A percentile compares a stretch with the other conserved stretches of the same genome.
These are phyloP conservation scores for Cardamine resedifolia DNA, from an alignment of 345 rosid species.

Conservation along the genomic window DNA sequence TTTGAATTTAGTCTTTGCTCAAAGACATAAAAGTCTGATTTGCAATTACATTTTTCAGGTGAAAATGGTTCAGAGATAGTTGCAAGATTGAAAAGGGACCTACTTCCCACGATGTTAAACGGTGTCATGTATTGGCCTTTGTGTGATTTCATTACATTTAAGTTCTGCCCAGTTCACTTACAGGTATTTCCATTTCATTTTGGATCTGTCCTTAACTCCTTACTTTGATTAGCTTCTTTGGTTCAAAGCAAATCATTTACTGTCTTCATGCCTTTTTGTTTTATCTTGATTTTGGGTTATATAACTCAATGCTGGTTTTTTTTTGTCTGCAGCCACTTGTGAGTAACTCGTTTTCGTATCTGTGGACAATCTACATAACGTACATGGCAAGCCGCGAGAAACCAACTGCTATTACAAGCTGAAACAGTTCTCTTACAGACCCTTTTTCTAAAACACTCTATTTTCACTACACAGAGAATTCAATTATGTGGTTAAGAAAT, in stretches of 20 bases:
- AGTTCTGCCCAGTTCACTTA: conserved; percentile 76
- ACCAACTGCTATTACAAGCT: conserved; percentile 42
- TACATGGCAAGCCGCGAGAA: conserved; percentile 78
- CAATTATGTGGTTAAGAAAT: background rate
- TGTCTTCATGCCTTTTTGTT: background rate
- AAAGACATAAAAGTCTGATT: background rate
- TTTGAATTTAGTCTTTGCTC: background rate
- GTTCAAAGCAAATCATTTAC: background rate
- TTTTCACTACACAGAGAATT: background rate
- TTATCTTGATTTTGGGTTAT: background rate
- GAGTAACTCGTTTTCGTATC: conserved; percentile 86
- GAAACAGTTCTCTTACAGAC: conserved; percentile 15
- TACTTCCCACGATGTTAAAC: conserved; percentile 68
- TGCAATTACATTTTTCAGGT: conserved; percentile 48
- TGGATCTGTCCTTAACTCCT: background rate
- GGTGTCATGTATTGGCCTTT: conserved; percentile 92
- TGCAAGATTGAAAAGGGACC: conserved; percentile 78
- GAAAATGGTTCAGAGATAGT: conserved; percentile 63
- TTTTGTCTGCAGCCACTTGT: conserved; percentile 65
- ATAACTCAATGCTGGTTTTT: background rate
- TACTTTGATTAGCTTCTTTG: background rate
- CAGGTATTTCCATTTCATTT: conserved; percentile 52
- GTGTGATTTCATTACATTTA: conserved; percentile 90
- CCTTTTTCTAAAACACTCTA: background rate
- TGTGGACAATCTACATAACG: conserved; percentile 89